phyloP scores from a whole-genome alignment of 2,329 filamentous ascomycete genomes.

The Geoglossum cookeanum region DNA sequence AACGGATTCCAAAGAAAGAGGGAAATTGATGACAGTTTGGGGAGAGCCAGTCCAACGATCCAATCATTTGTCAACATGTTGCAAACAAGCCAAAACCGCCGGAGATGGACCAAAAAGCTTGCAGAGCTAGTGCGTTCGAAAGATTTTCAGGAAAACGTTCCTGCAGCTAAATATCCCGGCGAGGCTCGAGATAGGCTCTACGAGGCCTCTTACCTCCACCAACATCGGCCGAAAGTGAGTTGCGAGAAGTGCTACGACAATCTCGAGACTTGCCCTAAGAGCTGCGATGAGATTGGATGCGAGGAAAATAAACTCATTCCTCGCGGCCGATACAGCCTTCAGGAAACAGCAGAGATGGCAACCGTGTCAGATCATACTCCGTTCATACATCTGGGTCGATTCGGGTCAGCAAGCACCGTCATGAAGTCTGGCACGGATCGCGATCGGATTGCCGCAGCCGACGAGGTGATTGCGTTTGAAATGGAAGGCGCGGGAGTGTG shows the following conservation, averaged over 20 bases:
- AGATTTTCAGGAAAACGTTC: not conserved
- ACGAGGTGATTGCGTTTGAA: not conserved
- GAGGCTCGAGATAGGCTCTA: not conserved
- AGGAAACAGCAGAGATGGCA: too few species aligned
- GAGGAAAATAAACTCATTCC: too few species aligned
- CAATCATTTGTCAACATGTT: not conserved
- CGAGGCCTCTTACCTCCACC: not conserved
- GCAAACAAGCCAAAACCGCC: not conserved
- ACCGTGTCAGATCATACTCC: not conserved
- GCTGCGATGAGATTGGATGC: too few species aligned
- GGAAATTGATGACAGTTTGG: not conserved
- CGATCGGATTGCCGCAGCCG: too few species aligned
- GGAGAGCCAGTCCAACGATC: not conserved
- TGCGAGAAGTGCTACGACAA: too few species aligned
- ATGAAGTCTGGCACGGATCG: not conserved
- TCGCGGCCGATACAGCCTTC: too few species aligned
- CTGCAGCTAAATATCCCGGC: not conserved
- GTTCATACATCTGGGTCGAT: conserved; percentile 1
- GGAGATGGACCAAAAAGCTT: not conserved
- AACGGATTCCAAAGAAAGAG: not conserved
- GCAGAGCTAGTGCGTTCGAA: not conserved
- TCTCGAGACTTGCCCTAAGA: too few species aligned
- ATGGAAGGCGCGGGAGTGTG: conserved; percentile 9
- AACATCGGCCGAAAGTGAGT: not conserved
- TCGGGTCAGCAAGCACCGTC: not conserved